Evolutionary conservation across 108 stramenopile genomes (phyloP).

Genomic region (Heterococcus sp.): DNA sequence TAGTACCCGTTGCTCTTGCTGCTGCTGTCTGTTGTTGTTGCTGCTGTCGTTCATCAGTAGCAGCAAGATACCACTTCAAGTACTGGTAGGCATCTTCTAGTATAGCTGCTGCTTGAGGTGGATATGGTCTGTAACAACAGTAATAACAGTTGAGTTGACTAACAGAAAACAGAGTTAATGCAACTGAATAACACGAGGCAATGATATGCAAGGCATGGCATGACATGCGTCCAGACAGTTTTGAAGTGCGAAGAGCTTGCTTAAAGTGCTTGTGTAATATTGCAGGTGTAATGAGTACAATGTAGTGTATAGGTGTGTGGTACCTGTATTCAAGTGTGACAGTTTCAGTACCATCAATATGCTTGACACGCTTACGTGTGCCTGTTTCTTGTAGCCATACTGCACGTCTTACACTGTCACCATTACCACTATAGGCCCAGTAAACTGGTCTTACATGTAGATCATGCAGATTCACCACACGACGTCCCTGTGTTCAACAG

Average conservation of each 20-base stretch:
- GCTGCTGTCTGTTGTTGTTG: not conserved
- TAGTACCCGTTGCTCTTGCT: too few species aligned
- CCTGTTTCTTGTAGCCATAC: constrained; percentile 38
- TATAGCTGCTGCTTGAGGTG: constrained; percentile 23
- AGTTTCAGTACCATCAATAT: not conserved
- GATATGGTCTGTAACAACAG: constrained; percentile 16
- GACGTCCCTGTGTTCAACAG: constrained; percentile 21
- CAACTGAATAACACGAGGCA: too few species aligned
- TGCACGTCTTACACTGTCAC: constrained; percentile 18
- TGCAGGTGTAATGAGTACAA: too few species aligned
- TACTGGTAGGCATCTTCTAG: constrained; percentile 28
- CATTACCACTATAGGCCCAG: constrained; percentile 19
- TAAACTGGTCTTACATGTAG: constrained; percentile 24
- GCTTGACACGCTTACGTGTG: not conserved
- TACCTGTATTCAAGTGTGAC: too few species aligned
- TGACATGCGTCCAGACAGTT: too few species aligned
- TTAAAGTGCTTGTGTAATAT: too few species aligned
- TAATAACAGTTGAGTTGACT: too few species aligned
- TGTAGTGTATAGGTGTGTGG: too few species aligned
- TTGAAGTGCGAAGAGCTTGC: too few species aligned
- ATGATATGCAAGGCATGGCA: too few species aligned
- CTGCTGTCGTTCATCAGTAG: too few species aligned
- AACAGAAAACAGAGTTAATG: too few species aligned
- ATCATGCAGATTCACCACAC: constrained; percentile 11
- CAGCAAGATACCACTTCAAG: not conserved